These are phyloP conservation scores for Cytospora mali DNA, from an alignment of 2,329 filamentous ascomycete species.

Conservation along the genomic window DNA sequence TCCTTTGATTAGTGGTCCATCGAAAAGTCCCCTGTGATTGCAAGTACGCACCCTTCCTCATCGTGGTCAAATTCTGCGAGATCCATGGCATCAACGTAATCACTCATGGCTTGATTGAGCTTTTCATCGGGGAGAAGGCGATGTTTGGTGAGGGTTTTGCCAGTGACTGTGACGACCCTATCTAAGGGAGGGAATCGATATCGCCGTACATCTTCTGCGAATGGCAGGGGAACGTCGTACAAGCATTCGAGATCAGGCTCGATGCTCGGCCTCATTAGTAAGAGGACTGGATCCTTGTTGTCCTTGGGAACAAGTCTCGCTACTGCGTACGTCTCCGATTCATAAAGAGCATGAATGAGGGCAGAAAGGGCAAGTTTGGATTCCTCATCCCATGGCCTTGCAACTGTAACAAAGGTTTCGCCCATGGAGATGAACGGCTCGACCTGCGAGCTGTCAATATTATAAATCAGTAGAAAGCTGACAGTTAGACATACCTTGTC, in stretches of 20 bases:
- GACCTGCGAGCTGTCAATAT: slow-evolving; percentile 53
- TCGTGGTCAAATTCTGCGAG: slow-evolving; percentile 71
- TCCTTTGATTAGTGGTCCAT: neutral
- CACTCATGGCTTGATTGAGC: slow-evolving; percentile 79
- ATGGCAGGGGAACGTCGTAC: slow-evolving; percentile 87
- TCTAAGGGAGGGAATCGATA: slow-evolving; percentile 93
- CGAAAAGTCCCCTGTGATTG: neutral
- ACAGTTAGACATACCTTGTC: slow-evolving; percentile 58
- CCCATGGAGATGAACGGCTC: slow-evolving; percentile 86
- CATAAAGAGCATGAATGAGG: slow-evolving; percentile 82
- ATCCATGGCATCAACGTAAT: slow-evolving; percentile 94
- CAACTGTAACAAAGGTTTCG: slow-evolving; percentile 74
- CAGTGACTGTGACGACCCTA: slow-evolving; percentile 83
- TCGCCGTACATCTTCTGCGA: slow-evolving; percentile 86
- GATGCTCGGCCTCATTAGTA: slow-evolving; percentile 79
- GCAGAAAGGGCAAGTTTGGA: slow-evolving; percentile 85
- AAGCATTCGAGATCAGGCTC: slow-evolving; percentile 81
- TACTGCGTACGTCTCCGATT: slow-evolving; percentile 83
- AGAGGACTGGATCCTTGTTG: slow-evolving; percentile 72
- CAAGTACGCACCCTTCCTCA: slow-evolving; percentile 68
- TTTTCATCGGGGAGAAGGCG: slow-evolving; percentile 78
- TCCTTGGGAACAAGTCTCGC: slow-evolving; percentile 86
- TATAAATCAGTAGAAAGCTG: neutral
- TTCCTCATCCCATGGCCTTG: slow-evolving; percentile 77
- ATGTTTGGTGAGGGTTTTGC: slow-evolving; percentile 78